Base-by-base conservation (phyloP, 805 yeast genomes). In the Wickerhamomyces pijperi region DNA sequence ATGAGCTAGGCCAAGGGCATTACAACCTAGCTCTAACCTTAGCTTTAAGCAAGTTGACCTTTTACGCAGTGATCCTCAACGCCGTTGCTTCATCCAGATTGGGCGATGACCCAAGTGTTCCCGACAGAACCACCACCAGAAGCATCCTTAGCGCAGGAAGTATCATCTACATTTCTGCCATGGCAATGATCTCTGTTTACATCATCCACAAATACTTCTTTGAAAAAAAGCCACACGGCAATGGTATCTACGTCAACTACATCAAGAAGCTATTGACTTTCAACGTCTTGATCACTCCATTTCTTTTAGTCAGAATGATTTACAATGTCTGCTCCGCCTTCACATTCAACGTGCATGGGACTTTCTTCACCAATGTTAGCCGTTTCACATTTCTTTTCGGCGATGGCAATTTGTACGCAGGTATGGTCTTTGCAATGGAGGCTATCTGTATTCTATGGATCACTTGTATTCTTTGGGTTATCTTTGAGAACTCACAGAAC, bases 341-440 rank as follows among this genome's bases (percentile, higher is more conserved):
- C 14, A 59, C 34, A 55, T 47, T 21, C 52, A 53, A 34, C 46
- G 49, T 39, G 54, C 41, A 36, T 49, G 50, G 37, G 3, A 36
- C 17, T 16, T 36, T 19, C 21, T 6, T 35, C 9, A 5, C 4
- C 8, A 20, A 16, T n/a, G 13, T 15, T 20, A 15, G 21, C 5
- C 31, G 32, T 29, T 36, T 32, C 11, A 36, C 39, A 6, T 36
- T 29, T 14, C 19, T 36, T 12, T 36, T 31, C 15, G 39, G 39
- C 12, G 19, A 36, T 15, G 31, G 35, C 34, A 17, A 16, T 20
- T 6, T 31, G 9, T 31, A 31, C 19, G 19, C 14, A 15, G 33
- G 33, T 6, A 16, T 31, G 19, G 9, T 15, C 5, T 31, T 31
- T 31, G 12, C 14, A 5, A 17, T 16, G 19, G 33, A 31, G 15